Percentiles rank a stretch among this genome's conserved stretches.
These are phyloP conservation scores for Cardamine chenopodiifolia DNA, from an alignment of 345 rosid species.

Conservation along the genomic window DNA sequence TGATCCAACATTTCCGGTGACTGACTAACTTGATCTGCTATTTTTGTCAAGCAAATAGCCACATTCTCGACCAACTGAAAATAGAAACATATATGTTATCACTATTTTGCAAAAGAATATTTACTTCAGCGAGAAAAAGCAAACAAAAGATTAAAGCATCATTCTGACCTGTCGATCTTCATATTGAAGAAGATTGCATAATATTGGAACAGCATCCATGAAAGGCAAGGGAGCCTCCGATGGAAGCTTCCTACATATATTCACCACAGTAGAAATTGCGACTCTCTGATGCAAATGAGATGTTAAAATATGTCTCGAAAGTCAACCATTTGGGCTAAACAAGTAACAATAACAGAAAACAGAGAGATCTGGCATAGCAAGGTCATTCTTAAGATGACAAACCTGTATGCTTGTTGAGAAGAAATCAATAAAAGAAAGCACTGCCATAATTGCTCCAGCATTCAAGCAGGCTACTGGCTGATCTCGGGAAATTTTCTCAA, in stretches of 20 bases:
- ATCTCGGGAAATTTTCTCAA: slow-evolving; percentile 91
- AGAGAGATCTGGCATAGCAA: slow-evolving; percentile 12
- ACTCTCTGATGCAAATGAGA: slow-evolving; percentile 63
- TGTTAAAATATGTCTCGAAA: slow-evolving; percentile 20
- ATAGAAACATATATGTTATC: slow-evolving; percentile 16
- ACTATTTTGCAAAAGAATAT: neutral
- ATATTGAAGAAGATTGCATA: slow-evolving; percentile 85
- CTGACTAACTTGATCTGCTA: slow-evolving; percentile 66
- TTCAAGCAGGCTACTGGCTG: slow-evolving; percentile 85
- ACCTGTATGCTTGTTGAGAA: slow-evolving; percentile 91
- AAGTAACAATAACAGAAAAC: slow-evolving; percentile 12
- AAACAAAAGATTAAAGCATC: slow-evolving; percentile 23
- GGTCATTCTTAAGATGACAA: slow-evolving; percentile 17
- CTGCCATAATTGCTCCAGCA: slow-evolving; percentile 92
- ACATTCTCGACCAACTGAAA: slow-evolving; percentile 89
- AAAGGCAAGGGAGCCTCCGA: slow-evolving; percentile 55
- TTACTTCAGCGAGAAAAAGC: neutral
- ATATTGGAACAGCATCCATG: slow-evolving; percentile 82
- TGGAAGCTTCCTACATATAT: slow-evolving; percentile 86
- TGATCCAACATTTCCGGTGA: slow-evolving; percentile 73
- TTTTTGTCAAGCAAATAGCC: slow-evolving; percentile 77
- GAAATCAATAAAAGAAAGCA: slow-evolving; percentile 76
- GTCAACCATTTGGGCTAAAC: slow-evolving; percentile 5
- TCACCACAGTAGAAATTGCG: slow-evolving; percentile 86
- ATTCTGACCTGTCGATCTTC: slow-evolving; percentile 79